Base-by-base conservation (phyloP, 495 filamentous ascomycete genomes). In the Penicillium cataractarum region DNA sequence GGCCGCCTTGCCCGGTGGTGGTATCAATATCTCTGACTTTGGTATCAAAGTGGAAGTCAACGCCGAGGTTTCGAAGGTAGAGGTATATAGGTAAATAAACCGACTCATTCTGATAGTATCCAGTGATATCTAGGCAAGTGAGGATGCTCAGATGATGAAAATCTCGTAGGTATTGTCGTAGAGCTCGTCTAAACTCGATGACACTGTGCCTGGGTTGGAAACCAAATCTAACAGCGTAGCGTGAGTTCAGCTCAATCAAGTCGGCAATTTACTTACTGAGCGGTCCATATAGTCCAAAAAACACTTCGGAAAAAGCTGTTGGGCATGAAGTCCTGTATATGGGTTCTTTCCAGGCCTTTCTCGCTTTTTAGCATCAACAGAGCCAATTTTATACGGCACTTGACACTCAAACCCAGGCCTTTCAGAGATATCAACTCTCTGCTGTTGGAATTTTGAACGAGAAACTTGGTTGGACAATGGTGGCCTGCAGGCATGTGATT, bases 1-100 rank as follows among this genome's bases (percentile, higher is more conserved):
- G 60, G 44, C 68, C 52, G 33, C 58, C 10, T 32, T 42, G 12
- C n/a, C n/a, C n/a, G 8, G 58, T 29, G 4, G 64, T 65, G 13
- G 69, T 71, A 44, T 67, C 54, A 51, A 77, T 69, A 35, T 75
- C 63, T 9, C 46, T 68, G 24, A 78, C 67, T 21, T 57, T 76
- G 33, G 73, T 76, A 55, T 74, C 48, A 56, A 74, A 78, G 12
- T 55, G 74, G 58, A 81, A 83, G 48, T 80, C 75, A n/a, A 82
- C 80, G 2, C 77, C 77, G 19, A 68, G 64, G 4, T 63, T 59
- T 21, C 72, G 57, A 2, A 83, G 76, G 58, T 76, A 80, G 5
- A 69, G 60, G 15, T 69, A 68, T 7, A 80, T 72, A 0, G 80
- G 80, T 10, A 69, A 55, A 17, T 75, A 69, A 29, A 82, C 74